Conservation (phyloP, 176 grass and related monocot species). For the Eremochloa ophiuroides region DNA sequence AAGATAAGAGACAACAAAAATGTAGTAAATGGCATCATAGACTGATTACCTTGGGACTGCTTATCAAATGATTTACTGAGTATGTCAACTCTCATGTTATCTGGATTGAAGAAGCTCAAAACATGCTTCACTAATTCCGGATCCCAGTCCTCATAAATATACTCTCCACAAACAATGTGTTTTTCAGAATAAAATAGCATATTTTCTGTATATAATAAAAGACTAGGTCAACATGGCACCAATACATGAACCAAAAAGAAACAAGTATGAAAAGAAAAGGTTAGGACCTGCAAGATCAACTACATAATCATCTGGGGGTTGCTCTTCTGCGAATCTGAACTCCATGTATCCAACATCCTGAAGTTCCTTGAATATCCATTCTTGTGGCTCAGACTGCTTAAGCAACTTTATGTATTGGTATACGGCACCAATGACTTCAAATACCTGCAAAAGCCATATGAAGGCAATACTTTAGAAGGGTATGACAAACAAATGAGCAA, state of each 20-base stretch:
- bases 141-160: slow-evolving; percentile 86
- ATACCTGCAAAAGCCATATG: slow-evolving; percentile 56
- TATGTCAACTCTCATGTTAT: slow-evolving; percentile 91
- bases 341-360: slow-evolving; percentile 93
- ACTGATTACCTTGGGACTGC: slow-evolving; percentile 69
- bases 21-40: neutral
- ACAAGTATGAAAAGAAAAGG: slow-evolving; percentile 28
- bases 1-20: neutral
- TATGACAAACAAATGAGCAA: neutral
- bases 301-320: slow-evolving; percentile 93
- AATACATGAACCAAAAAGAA: slow-evolving; percentile 12
- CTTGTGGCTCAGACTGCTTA: slow-evolving; percentile 73
- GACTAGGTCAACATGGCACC: slow-evolving; percentile 8
- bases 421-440: slow-evolving; percentile 62
- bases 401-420: slow-evolving; percentile 88
- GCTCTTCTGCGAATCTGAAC: slow-evolving; percentile 96
- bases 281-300: slow-evolving; percentile 79
- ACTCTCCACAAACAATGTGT: slow-evolving; percentile 82
- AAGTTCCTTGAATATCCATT: slow-evolving; percentile 98
- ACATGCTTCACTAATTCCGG: slow-evolving; percentile 62
- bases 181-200: slow-evolving; percentile 72
- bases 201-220: slow-evolving; percentile 73
- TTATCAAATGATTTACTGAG: slow-evolving; percentile 88
- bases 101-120: slow-evolving; percentile 81
- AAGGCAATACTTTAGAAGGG: neutral